A percentile compares a stretch with the other conserved stretches of the same genome.
These are phyloP conservation scores for Mucor piriformis DNA, from an alignment of 371 early-diverging fungal species.

Conservation along the genomic window DNA sequence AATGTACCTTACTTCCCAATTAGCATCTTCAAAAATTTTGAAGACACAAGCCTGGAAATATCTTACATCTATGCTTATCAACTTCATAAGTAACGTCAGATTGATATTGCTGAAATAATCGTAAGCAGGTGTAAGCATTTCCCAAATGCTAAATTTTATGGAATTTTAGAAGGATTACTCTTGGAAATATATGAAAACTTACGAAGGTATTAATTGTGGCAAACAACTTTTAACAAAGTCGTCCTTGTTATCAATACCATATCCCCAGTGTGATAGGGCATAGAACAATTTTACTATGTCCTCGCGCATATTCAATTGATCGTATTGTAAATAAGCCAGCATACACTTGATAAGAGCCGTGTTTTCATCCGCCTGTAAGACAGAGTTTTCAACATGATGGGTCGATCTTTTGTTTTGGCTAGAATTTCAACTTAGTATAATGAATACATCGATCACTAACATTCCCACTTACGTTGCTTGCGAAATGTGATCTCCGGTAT, in stretches of 20 bases:
- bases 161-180: too few species aligned
- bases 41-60: constrained; percentile 49
- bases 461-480: constrained; percentile 33
- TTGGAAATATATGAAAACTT: too few species aligned
- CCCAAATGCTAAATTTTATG: constrained; percentile 49
- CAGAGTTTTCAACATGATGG: constrained; percentile 23
- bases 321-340: constrained; percentile 36
- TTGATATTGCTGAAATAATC: constrained; percentile 44
- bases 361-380: constrained; percentile 32
- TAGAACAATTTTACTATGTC: constrained; percentile 49
- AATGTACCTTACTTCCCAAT: constrained; percentile 55
- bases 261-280: constrained; percentile 44
- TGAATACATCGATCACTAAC: background rate
- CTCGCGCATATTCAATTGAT: constrained; percentile 40
- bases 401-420: constrained; percentile 39
- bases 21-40: constrained; percentile 45
- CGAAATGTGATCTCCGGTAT: constrained; percentile 31
- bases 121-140: constrained; percentile 40
- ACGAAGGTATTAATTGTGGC: constrained; percentile 43
- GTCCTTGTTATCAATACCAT: constrained; percentile 36
- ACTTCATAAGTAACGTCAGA: constrained; percentile 45
- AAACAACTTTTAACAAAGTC: constrained; percentile 40
- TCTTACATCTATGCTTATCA: constrained; percentile 40
- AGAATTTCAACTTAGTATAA: background rate
- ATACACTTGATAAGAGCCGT: constrained; percentile 41